Evolutionary conservation across 495 filamentous ascomycete genomes (phyloP).

Genomic region (Cudoniella acicularis): DNA sequence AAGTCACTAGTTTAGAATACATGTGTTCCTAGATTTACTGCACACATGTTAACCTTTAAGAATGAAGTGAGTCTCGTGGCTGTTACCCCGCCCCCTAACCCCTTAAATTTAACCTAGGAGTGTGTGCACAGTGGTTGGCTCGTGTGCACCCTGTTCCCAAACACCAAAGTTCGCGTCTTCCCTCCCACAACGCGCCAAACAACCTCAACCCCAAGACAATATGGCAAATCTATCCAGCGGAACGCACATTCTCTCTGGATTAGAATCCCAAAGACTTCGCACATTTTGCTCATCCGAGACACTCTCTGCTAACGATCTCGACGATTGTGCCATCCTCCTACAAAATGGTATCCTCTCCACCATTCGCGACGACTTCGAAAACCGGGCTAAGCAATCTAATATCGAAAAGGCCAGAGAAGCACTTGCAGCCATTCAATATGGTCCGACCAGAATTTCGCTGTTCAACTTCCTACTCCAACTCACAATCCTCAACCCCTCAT

Average conservation of each 20-base stretch:
- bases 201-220: not conserved
- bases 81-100: too few relatives aligned
- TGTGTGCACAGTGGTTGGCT: too few relatives aligned
- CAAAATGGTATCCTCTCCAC: not conserved
- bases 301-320: conserved; percentile 2
- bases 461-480: conserved; percentile 9
- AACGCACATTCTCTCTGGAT: not conserved
- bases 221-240: not conserved
- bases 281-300: not conserved
- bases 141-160: too few relatives aligned
- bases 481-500: conserved; percentile 1
- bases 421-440: not conserved
- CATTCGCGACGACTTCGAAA: not conserved
- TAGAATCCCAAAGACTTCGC: not conserved
- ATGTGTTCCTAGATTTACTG: too few relatives aligned
- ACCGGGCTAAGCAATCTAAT: not conserved
- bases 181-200: too few relatives aligned
- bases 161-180: too few relatives aligned
- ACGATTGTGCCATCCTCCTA: not conserved
- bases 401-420: not conserved
- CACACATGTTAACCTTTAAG: too few relatives aligned
- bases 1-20: too few relatives aligned
- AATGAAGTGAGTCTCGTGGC: too few relatives aligned
- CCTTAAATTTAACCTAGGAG: too few relatives aligned
- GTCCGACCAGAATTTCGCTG: conserved; percentile 1